Conservation (phyloP, 2,329 filamentous ascomycete species). For the Phoma sp. region DNA sequence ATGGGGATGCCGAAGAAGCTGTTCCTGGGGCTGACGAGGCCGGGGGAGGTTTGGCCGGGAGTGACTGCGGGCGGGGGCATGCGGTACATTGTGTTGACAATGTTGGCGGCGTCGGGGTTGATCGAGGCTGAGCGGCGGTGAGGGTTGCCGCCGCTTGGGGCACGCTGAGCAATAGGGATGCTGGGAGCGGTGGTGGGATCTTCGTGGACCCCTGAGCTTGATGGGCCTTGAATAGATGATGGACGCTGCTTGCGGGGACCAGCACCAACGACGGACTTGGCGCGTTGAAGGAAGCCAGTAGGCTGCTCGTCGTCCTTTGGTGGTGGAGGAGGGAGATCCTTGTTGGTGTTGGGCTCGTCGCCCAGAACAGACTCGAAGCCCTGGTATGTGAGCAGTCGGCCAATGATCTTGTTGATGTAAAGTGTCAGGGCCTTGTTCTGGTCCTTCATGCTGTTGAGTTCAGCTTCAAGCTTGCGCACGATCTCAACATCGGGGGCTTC, state of each 20-base stretch:
- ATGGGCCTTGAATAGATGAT: constrained; percentile 41
- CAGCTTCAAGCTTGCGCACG: constrained; percentile 73
- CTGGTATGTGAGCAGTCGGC: constrained; percentile 88
- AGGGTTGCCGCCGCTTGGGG: constrained; percentile 40
- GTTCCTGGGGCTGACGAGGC: constrained; percentile 45
- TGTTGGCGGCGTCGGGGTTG: constrained; percentile 63
- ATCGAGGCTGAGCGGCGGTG: constrained; percentile 55
- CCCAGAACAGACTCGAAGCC: constrained; percentile 95
- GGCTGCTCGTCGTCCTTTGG: constrained; percentile 53
- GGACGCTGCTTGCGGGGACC: constrained; percentile 53
- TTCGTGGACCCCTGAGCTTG: constrained; percentile 47
- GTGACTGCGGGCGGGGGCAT: constrained; percentile 57
- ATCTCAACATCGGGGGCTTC: constrained; percentile 55
- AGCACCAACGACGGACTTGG: constrained; percentile 63
- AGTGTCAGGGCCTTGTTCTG: constrained; percentile 96
- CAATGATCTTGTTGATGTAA: constrained; percentile 99
- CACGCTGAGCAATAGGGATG: constrained; percentile 69
- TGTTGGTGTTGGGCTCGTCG: constrained; percentile 71
- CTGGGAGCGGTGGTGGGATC: constrained; percentile 78
- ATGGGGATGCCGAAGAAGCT: constrained; percentile 51
- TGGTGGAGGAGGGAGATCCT: constrained; percentile 77
- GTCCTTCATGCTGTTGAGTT: constrained; percentile 81
- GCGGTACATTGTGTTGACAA: constrained; percentile 91
- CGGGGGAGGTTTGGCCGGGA: constrained; percentile 56
- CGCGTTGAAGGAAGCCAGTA: constrained; percentile 60